phyloP scores from a whole-genome alignment of 257 asterid species.

The Ilex aquifolium region DNA sequence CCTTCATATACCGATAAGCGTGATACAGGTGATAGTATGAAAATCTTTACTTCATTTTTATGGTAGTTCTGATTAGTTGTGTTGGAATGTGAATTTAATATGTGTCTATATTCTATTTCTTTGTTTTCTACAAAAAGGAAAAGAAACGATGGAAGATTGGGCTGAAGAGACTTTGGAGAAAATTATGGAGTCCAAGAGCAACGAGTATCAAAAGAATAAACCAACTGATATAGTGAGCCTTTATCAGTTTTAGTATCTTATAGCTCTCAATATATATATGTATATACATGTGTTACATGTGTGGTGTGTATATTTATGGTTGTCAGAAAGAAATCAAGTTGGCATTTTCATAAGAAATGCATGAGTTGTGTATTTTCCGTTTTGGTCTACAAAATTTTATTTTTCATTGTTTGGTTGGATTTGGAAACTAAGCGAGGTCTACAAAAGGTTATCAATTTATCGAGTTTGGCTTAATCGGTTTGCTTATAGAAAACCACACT shows the following conservation, averaged over 20 bases:
- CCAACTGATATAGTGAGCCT: slow-evolving; percentile 84
- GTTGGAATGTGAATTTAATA: slow-evolving; percentile 1
- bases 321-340: no score
- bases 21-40: slow-evolving; percentile 35
- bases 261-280: not conserved
- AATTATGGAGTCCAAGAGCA: slow-evolving; percentile 78
- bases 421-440: no score
- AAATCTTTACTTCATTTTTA: slow-evolving; percentile 6
- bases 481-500: no score
- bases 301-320: no score
- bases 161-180: slow-evolving; percentile 77
- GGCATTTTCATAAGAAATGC: no score
- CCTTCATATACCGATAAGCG: slow-evolving; percentile 77
- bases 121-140: slow-evolving; percentile 11
- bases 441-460: no score
- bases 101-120: slow-evolving; percentile 1
- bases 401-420: no score
- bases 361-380: no score
- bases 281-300: no score
- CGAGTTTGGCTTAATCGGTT: no score
- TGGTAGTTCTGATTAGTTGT: not conserved
- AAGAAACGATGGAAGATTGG: slow-evolving; percentile 90
- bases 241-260: slow-evolving; percentile 4
- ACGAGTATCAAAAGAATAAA: slow-evolving; percentile 88
- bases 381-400: no score